These are phyloP conservation scores for Paecilomyces formosus DNA, from an alignment of 2,329 filamentous ascomycete species.

Conservation along the genomic window DNA sequence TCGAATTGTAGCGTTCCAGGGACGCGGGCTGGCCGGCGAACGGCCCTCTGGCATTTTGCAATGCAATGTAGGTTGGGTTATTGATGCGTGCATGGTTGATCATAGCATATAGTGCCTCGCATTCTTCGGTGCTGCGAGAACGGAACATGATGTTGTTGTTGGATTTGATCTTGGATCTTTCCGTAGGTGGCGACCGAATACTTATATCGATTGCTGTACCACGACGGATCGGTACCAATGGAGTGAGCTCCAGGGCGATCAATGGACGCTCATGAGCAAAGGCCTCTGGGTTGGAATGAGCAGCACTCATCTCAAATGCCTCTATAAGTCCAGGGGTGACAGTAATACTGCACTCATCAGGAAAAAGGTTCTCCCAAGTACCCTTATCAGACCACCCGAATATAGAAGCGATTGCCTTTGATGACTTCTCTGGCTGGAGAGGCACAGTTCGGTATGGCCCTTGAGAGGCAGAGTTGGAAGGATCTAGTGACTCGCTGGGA, in stretches of 20 bases:
- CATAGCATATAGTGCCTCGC: slow-evolving; percentile 71
- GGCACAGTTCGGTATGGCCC: slow-evolving; percentile 54
- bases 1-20: slow-evolving; percentile 44
- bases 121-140: slow-evolving; percentile 67
- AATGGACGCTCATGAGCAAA: slow-evolving; percentile 38
- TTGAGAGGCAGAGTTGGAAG: slow-evolving; percentile 78
- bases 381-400: slow-evolving; percentile 59
- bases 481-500: slow-evolving; percentile 58
- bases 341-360: slow-evolving; percentile 56
- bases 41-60: slow-evolving; percentile 62
- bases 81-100: slow-evolving; percentile 87
- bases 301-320: slow-evolving; percentile 50
- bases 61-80: slow-evolving; percentile 78
- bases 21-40: slow-evolving; percentile 48
- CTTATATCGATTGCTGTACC: slow-evolving; percentile 92
- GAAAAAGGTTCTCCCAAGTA: slow-evolving; percentile 53
- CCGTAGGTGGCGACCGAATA: slow-evolving; percentile 76
- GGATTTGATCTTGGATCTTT: slow-evolving; percentile 60
- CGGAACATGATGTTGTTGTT: slow-evolving; percentile 87
- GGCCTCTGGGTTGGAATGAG: slow-evolving; percentile 26
- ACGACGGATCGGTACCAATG: slow-evolving; percentile 79
- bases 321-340: slow-evolving; percentile 59
- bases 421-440: slow-evolving; percentile 39
- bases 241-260: slow-evolving; percentile 76
- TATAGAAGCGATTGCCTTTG: slow-evolving; percentile 51